A percentile compares a stretch with the other conserved stretches of the same genome.
phyloP scores from a whole-genome alignment of 2,329 filamentous ascomycete species.

The Fonsecaea nubica region DNA sequence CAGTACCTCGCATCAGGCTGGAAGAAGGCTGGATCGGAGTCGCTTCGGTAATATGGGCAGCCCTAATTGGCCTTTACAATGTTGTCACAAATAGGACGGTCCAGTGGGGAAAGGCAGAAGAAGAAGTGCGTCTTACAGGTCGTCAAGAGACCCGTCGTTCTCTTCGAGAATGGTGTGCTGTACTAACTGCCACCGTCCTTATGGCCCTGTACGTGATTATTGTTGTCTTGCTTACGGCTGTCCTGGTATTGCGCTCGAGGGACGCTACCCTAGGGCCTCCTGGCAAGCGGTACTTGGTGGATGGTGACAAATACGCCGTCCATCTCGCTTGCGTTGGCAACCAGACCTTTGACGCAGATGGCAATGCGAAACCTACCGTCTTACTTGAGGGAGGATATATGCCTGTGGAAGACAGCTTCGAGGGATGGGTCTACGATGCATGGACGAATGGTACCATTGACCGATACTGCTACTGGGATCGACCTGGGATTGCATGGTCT shows the following conservation, averaged over 20 bases:
- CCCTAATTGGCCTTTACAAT: conserved; percentile 79
- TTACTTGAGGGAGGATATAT: conserved; percentile 83
- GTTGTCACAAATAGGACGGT: conserved; percentile 81
- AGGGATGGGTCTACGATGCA: conserved; percentile 77
- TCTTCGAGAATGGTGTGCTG: conserved; percentile 80
- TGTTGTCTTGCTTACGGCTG: conserved; percentile 76
- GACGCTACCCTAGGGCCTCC: conserved; percentile 77
- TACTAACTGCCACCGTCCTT: conserved; percentile 75
- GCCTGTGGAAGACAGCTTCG: conserved; percentile 78
- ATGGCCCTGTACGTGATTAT: conserved; percentile 71
- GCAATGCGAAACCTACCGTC: conserved; percentile 73
- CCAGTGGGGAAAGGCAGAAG: conserved; percentile 87
- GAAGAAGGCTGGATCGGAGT: conserved; percentile 95
- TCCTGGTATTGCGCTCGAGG: conserved; percentile 77
- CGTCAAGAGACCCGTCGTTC: conserved; percentile 84
- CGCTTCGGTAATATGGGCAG: conserved; percentile 80
- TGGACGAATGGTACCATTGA: conserved; percentile 80
- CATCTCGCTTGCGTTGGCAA: conserved; percentile 88
- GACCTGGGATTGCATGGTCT: conserved; percentile 84
- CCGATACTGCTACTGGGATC: conserved; percentile 94
- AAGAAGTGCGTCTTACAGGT: conserved; percentile 90
- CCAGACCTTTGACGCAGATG: conserved; percentile 60
- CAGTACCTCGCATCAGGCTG: conserved; percentile 73
- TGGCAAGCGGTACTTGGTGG: conserved; percentile 79
- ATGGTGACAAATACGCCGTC: conserved; percentile 82